Percentiles rank a stretch among this genome's conserved stretches.
These are phyloP conservation scores for Skeletonema menzelii DNA, from an alignment of 108 stramenopile species.

Conservation along the genomic window DNA sequence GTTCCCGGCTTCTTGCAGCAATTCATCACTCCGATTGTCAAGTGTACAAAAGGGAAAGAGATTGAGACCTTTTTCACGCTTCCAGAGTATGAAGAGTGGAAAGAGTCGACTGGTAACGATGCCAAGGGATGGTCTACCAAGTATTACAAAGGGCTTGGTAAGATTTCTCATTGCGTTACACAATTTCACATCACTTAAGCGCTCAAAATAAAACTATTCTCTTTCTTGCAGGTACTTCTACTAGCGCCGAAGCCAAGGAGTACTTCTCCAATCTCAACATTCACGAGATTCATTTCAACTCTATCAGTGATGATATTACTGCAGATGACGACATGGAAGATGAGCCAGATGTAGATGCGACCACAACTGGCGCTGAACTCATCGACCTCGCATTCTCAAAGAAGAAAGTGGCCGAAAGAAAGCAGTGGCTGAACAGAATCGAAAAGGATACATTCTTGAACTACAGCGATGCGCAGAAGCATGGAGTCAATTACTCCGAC, in stretches of 20 bases:
- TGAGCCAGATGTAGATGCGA: constrained; percentile 16
- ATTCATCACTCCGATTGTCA: constrained; percentile 99
- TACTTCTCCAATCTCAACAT: constrained; percentile 79
- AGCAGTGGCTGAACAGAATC: constrained; percentile 86
- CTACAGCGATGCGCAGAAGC: constrained; percentile 63
- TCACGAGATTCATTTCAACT: constrained; percentile 73
- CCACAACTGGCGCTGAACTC: constrained; percentile 70
- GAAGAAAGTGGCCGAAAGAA: constrained; percentile 92
- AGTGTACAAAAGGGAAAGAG: constrained; percentile 89
- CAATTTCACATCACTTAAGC: no score
- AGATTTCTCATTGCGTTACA: no score
- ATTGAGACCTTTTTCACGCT: constrained; percentile 89
- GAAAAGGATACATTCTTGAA: constrained; percentile 89
- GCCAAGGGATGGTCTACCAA: constrained; percentile 95
- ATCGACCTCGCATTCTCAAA: constrained; percentile 99
- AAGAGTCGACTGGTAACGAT: constrained; percentile 80
- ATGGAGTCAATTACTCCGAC: constrained; percentile 84
- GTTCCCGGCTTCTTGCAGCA: constrained; percentile 96
- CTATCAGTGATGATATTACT: constrained; percentile 54
- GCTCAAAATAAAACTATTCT: no score
- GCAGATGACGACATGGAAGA: constrained; percentile 37
- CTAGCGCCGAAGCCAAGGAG: constrained; percentile 90
- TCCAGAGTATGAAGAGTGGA: constrained; percentile 96
- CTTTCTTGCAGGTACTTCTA: no score
- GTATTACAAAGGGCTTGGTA: constrained; percentile 99